phyloP scores from a whole-genome alignment of 805 yeast species.

The Zygosaccharomyces pseudorouxii region DNA sequence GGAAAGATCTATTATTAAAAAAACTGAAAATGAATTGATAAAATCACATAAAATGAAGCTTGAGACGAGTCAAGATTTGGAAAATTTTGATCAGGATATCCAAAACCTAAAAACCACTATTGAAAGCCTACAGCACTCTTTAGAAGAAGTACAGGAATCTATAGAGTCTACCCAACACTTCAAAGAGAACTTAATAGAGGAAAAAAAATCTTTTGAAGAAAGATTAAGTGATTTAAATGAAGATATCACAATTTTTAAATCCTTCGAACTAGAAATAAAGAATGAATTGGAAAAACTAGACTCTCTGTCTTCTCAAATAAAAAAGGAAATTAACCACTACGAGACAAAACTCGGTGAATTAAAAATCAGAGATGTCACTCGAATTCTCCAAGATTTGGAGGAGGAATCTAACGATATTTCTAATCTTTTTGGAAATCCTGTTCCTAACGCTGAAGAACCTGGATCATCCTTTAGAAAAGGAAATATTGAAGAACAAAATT shows the following conservation, averaged over 20 bases:
- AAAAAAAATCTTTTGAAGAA: constrained; percentile 39
- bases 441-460: neutral
- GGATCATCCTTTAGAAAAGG: neutral
- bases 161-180: constrained; percentile 39
- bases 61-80: constrained; percentile 46
- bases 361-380: constrained; percentile 51
- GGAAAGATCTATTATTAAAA: constrained; percentile 52
- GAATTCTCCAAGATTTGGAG: constrained; percentile 22
- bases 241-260: constrained; percentile 52
- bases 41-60: constrained; percentile 47
- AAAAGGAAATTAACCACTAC: constrained; percentile 38
- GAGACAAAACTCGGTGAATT: constrained; percentile 41
- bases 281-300: constrained; percentile 58
- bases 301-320: constrained; percentile 36
- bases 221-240: constrained; percentile 39
- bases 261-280: constrained; percentile 61
- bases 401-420: constrained; percentile 6
- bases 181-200: constrained; percentile 40
- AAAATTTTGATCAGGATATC: constrained; percentile 37
- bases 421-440: neutral
- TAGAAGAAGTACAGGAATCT: constrained; percentile 30
- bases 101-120: constrained; percentile 26
- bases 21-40: constrained; percentile 58
- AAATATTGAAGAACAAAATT: neutral
- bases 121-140: constrained; percentile 34